phyloP scores from a whole-genome alignment of 805 yeast species.

The Zygosaccharomyces bisporus region DNA sequence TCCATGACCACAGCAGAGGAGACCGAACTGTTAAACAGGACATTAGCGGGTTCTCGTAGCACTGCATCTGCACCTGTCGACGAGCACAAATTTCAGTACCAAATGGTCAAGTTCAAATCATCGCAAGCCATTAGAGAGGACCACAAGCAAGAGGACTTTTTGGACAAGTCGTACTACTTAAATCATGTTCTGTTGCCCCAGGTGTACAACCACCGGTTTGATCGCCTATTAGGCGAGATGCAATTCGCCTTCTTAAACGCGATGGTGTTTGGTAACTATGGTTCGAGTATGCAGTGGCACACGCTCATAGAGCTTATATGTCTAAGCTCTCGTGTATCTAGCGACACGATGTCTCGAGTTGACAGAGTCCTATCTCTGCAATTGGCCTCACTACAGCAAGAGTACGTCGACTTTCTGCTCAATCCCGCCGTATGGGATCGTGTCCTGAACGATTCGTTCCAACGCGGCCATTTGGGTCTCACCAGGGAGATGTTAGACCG shows the following conservation, averaged over 20 bases:
- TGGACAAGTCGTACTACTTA: constrained; percentile 63
- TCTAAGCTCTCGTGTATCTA: constrained; percentile 16
- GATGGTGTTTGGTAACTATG: constrained; percentile 55
- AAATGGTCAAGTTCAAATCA: constrained; percentile 30
- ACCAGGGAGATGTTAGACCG: constrained; percentile 7
- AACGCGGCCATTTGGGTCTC: constrained; percentile 6
- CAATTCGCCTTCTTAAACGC: constrained; percentile 49
- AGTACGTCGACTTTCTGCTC: constrained; percentile 23
- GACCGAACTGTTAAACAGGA: constrained; percentile 15
- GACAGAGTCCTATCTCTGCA: constrained; percentile 24
- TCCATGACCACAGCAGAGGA: constrained; percentile 33
- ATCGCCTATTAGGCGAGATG: constrained; percentile 48
- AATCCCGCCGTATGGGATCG: constrained; percentile 24
- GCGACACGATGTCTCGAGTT: constrained; percentile 8
- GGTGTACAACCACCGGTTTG: constrained; percentile 27
- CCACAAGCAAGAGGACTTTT: constrained; percentile 47
- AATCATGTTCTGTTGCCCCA: constrained; percentile 32
- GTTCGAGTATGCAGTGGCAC: constrained; percentile 65
- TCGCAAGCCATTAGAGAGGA: constrained; percentile 30
- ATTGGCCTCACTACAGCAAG: constrained; percentile 23
- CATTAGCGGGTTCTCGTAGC: constrained; percentile 8
- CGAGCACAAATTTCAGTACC: constrained; percentile 22
- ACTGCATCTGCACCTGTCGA: not conserved
- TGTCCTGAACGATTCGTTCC: constrained; percentile 18
- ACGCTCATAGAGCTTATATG: constrained; percentile 42